phyloP scores from a whole-genome alignment of 257 asterid genomes.

The Apocynum venetum region DNA sequence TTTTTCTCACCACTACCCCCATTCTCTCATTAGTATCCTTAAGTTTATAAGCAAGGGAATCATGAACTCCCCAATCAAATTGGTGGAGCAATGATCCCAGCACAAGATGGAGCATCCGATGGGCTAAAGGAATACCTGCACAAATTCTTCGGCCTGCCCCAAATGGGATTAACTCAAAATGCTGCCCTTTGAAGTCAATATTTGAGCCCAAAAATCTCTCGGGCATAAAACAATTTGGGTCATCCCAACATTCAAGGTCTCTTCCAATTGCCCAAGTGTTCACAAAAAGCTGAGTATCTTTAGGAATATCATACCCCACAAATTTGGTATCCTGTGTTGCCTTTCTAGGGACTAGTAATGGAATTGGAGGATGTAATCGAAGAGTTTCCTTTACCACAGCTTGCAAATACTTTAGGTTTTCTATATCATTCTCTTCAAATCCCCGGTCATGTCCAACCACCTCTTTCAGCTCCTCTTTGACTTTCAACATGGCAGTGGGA shows the following conservation, averaged over 20 bases:
- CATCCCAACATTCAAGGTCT: constrained; percentile 45
- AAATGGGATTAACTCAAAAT: constrained; percentile 50
- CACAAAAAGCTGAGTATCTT: constrained; percentile 24
- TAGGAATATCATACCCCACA: constrained; percentile 29
- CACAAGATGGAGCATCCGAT: constrained; percentile 50
- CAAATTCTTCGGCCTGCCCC: constrained; percentile 64
- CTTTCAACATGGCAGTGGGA: constrained; percentile 23
- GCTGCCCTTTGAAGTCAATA: constrained; percentile 45
- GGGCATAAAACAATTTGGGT: constrained; percentile 39
- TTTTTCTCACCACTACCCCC: constrained; percentile 45
- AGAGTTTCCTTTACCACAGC: constrained; percentile 42
- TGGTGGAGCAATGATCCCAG: constrained; percentile 50
- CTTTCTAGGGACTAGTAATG: constrained; percentile 25
- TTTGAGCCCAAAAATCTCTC: constrained; percentile 42
- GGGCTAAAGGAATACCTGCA: constrained; percentile 46
- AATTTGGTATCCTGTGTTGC: constrained; percentile 25
- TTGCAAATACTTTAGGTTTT: constrained; percentile 25
- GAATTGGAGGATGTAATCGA: constrained; percentile 31
- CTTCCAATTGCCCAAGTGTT: constrained; percentile 43
- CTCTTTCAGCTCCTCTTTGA: constrained; percentile 20
- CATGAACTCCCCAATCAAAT: constrained; percentile 49
- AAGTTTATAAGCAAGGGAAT: constrained; percentile 10
- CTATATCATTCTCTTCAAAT: constrained; percentile 26
- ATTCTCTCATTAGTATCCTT: constrained; percentile 47
- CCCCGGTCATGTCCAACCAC: constrained; percentile 10